Evolutionary conservation across 2,329 filamentous ascomycete species (phyloP).

Genomic region (Neonectria neomacrospora): DNA sequence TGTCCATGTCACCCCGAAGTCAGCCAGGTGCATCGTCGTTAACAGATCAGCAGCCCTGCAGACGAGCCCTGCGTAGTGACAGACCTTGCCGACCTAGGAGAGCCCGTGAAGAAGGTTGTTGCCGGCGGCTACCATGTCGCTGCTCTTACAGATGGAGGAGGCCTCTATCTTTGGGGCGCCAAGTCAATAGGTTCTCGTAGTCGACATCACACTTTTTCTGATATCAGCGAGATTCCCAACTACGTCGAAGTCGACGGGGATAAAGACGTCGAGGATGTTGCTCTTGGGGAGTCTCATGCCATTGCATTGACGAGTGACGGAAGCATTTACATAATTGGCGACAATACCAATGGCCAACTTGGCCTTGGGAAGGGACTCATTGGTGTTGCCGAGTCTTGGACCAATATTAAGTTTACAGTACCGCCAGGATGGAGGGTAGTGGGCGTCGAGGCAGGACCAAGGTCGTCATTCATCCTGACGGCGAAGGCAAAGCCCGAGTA

Average conservation of each 20-base stretch:
- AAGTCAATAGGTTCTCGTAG: constrained; percentile 38
- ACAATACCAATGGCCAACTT: constrained; percentile 69
- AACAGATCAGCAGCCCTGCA: constrained; percentile 53
- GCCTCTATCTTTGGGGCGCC: constrained; percentile 71
- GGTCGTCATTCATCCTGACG: constrained; percentile 61
- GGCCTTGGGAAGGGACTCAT: constrained; percentile 52
- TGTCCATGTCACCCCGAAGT: constrained; percentile 8
- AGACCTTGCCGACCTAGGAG: constrained; percentile 62
- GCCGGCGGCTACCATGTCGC: constrained; percentile 68
- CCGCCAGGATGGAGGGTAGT: constrained; percentile 45
- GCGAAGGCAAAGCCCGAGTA: constrained; percentile 32
- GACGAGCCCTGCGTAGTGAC: constrained; percentile 57
- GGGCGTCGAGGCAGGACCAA: constrained; percentile 61
- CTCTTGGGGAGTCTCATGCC: constrained; percentile 68
- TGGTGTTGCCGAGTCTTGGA: constrained; percentile 50
- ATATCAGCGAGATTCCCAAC: constrained; percentile 50
- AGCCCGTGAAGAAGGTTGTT: constrained; percentile 64
- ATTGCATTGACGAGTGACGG: constrained; percentile 63
- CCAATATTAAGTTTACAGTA: constrained; percentile 47
- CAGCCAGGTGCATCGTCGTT: constrained; percentile 10
- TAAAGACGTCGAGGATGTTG: constrained; percentile 66
- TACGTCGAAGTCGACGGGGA: constrained; percentile 59
- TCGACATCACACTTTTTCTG: constrained; percentile 48
- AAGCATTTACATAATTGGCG: constrained; percentile 65
- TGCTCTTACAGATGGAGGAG: constrained; percentile 66